Conservation (phyloP, 2,329 filamentous ascomycete genomes). For the Parafenestella ontariensis region DNA sequence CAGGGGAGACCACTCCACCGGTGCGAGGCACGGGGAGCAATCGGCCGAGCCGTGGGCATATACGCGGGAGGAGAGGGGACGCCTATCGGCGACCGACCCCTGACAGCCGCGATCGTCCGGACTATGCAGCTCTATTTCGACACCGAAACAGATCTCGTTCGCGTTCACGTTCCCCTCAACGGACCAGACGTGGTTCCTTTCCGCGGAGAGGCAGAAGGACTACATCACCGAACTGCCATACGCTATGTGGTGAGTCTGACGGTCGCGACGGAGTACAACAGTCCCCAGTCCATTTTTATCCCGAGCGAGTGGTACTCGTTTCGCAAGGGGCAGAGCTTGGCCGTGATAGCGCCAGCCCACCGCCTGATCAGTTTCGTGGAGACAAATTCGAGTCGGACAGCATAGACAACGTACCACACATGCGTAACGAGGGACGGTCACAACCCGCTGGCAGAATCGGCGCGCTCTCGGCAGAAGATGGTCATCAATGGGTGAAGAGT, state of each 20-base stretch:
- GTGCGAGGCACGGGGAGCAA: not conserved
- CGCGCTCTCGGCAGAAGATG: not conserved
- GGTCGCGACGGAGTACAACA: not conserved
- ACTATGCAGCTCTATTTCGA: not conserved
- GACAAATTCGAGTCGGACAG: not conserved
- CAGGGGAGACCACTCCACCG: not conserved
- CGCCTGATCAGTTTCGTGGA: not conserved
- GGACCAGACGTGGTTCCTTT: not conserved
- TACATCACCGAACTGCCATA: not conserved
- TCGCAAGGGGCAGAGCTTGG: not conserved
- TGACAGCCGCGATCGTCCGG: not conserved
- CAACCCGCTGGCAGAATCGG: not conserved
- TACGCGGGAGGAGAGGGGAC: not conserved
- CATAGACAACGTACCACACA: not conserved
- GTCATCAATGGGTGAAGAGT: constrained; percentile 3
- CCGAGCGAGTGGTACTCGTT: not conserved
- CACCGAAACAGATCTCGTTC: not conserved
- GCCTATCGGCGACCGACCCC: not conserved
- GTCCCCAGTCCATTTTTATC: not conserved
- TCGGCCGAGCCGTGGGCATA: not conserved
- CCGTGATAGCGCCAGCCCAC: not conserved
- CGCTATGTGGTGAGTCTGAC: not conserved
- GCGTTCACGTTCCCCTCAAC: not conserved
- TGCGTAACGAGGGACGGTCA: not conserved
- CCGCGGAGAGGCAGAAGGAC: not conserved